Conservation (phyloP, 2,329 filamentous ascomycete genomes). For the Blastomyces silverae region DNA sequence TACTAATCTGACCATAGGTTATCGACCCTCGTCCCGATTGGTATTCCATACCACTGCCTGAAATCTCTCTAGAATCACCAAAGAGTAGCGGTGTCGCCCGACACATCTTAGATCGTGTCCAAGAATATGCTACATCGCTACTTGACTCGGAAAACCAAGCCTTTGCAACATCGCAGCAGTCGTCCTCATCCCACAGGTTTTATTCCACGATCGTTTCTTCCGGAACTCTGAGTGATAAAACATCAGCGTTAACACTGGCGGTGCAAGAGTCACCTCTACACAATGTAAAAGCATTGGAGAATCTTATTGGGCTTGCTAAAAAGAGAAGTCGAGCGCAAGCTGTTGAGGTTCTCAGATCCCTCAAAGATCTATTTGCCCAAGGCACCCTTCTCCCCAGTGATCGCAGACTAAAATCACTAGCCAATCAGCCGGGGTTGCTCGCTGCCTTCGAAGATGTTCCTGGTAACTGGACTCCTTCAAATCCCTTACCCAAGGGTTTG, state of each 20-base stretch:
- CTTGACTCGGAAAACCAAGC: conserved; percentile 69
- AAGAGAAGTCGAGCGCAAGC: conserved; percentile 93
- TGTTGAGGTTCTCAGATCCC: conserved; percentile 80
- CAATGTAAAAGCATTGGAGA: conserved; percentile 83
- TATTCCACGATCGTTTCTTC: conserved; percentile 95
- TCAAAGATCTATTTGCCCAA: conserved; percentile 90
- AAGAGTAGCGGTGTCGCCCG: conserved; percentile 44
- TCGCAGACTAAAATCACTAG: conserved; percentile 72
- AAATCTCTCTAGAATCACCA: conserved; percentile 44
- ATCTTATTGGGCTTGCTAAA: conserved; percentile 70
- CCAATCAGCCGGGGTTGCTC: conserved; percentile 68
- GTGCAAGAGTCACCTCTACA: conserved; percentile 95
- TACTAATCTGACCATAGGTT: conserved; percentile 39
- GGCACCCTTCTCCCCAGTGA: conserved; percentile 77
- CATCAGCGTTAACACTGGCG: conserved; percentile 87
- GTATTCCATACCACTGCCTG: conserved; percentile 54
- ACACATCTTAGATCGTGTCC: conserved; percentile 51
- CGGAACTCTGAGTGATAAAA: conserved; percentile 92
- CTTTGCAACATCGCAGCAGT: conserved; percentile 64
- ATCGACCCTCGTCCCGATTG: conserved; percentile 61
- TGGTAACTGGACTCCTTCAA: conserved; percentile 60
- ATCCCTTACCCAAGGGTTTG: conserved; percentile 65
- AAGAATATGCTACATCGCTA: conserved; percentile 62
- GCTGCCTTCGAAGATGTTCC: conserved; percentile 59
- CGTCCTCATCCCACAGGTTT: conserved; percentile 82